A percentile compares a stretch with the other conserved stretches of the same genome.
These are phyloP conservation scores for Chaetomiaceae sp. DNA, from an alignment of 2,329 filamentous ascomycete species.

Conservation along the genomic window DNA sequence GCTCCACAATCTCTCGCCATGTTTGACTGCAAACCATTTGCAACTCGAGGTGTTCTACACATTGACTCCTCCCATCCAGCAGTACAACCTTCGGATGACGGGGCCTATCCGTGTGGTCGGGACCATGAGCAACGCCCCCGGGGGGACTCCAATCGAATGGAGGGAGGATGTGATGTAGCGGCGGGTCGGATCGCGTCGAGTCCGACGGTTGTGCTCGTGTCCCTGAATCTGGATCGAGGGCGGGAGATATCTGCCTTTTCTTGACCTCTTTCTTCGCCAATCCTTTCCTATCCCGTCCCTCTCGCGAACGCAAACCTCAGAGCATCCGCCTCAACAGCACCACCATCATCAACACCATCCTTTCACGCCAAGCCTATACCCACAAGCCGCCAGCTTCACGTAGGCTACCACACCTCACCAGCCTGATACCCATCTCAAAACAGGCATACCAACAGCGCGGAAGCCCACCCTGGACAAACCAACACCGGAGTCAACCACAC, in stretches of 20 bases:
- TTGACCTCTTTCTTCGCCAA: not conserved
- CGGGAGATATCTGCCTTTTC: not conserved
- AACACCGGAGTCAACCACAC: not conserved
- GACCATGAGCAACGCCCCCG: constrained; percentile 4
- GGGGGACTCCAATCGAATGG: not conserved
- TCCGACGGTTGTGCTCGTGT: constrained; percentile 2
- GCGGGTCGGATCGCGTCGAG: constrained; percentile 12
- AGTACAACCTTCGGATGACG: constrained; percentile 9
- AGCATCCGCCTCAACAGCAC: no score
- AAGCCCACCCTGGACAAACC: no score
- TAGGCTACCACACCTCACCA: no score
- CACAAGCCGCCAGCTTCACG: no score
- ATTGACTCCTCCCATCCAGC: not conserved
- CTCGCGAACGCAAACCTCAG: no score
- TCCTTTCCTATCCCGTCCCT: not conserved
- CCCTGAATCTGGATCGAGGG: not conserved
- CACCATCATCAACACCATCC: no score
- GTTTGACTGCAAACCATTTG: constrained; percentile 7
- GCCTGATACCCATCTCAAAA: no score
- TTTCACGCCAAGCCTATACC: no score
- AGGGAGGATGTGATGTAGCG: not conserved
- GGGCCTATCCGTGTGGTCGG: constrained; percentile 11
- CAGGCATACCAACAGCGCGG: no score
- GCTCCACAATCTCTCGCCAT: constrained; percentile 3
- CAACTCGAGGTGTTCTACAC: not conserved